phyloP scores from a whole-genome alignment of 2,329 filamentous ascomycete genomes.

The Laburnicola sp. region DNA sequence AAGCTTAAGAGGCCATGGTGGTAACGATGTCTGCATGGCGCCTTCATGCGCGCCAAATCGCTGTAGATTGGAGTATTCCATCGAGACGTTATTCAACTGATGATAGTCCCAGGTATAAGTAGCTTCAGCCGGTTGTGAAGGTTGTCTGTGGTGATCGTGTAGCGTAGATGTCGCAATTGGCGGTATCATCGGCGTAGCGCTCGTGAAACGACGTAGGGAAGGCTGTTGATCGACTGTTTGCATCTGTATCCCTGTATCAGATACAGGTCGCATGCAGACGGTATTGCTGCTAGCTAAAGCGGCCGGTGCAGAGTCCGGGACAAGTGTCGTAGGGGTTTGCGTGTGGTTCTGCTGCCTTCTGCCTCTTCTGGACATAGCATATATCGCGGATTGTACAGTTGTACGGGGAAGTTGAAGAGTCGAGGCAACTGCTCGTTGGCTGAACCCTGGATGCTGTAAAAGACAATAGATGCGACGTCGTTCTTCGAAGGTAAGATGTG shows the following conservation, averaged over 20 bases:
- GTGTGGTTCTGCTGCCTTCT: slow-evolving; percentile 1
- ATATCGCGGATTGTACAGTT: slow-evolving; percentile 9
- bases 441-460: slow-evolving; percentile 1
- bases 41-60: neutral
- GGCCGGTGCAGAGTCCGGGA: neutral
- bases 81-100: slow-evolving; percentile 1
- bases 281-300: neutral
- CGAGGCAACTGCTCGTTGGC: slow-evolving; percentile 6
- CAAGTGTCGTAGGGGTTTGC: neutral
- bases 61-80: slow-evolving; percentile 1
- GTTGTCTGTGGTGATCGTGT: slow-evolving; percentile 6
- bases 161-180: neutral
- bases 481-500: slow-evolving; percentile 9
- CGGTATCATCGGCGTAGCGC: neutral
- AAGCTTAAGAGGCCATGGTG: slow-evolving; percentile 5
- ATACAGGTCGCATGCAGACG: neutral
- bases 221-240: neutral
- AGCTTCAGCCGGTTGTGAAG: slow-evolving; percentile 7
- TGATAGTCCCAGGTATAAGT: neutral
- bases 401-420: slow-evolving; percentile 7
- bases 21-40: neutral
- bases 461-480: slow-evolving; percentile 4
- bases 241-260: neutral
- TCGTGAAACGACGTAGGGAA: neutral
- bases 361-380: slow-evolving; percentile 4